Conservation (phyloP, 2,329 filamentous ascomycete species). For the Cladophialophora chaetospira region DNA sequence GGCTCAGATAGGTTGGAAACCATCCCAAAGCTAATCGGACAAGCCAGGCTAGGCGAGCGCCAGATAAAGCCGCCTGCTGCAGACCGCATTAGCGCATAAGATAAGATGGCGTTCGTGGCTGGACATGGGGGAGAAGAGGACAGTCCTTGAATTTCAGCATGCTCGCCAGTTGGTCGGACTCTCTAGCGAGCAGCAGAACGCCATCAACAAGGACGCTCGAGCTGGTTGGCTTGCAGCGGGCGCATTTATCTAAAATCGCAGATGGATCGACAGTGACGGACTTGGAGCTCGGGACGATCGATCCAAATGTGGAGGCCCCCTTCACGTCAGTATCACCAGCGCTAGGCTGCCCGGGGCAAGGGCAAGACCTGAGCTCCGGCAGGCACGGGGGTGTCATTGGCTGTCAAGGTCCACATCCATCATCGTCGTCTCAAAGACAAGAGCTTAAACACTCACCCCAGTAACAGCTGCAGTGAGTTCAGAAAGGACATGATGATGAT, state of each 20-base stretch:
- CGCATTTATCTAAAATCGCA: neutral
- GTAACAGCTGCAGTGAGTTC: neutral
- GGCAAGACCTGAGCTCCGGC: conserved; percentile 2
- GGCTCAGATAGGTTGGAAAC: neutral
- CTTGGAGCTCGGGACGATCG: conserved; percentile 20
- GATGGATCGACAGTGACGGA: conserved; percentile 15
- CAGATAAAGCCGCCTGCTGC: neutral
- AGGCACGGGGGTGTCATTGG: conserved; percentile 17
- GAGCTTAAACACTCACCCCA: neutral
- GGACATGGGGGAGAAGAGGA: neutral
- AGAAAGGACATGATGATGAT: neutral
- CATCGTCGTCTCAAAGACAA: conserved; percentile 3
- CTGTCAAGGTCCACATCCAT: conserved; percentile 8
- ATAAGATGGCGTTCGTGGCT: neutral
- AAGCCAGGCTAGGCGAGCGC: neutral
- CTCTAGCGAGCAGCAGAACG: conserved; percentile 4
- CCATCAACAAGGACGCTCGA: neutral
- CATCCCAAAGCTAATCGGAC: neutral
- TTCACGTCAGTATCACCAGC: conserved; percentile 13
- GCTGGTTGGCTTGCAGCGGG: neutral
- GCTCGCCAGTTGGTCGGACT: conserved; percentile 11
- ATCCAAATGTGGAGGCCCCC: conserved; percentile 4
- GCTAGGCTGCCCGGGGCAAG: neutral
- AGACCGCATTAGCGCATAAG: neutral
- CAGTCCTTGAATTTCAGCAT: neutral